These are phyloP conservation scores for Candida vaughaniae DNA, from an alignment of 805 yeast species.

Conservation along the genomic window DNA sequence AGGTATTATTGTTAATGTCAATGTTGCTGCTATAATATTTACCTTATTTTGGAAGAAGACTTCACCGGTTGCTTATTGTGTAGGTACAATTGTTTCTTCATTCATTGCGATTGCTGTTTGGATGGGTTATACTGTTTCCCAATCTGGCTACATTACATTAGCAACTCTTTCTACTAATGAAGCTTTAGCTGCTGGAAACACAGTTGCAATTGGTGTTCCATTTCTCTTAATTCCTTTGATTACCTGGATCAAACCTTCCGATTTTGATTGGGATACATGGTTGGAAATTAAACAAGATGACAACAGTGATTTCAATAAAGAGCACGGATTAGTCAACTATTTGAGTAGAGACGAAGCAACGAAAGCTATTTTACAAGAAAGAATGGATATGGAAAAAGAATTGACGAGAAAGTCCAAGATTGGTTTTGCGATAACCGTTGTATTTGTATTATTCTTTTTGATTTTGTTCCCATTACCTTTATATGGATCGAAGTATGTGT, in stretches of 20 bases:
- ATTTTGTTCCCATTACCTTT: conserved; percentile 30
- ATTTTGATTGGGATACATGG: conserved; percentile 14
- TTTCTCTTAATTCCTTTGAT: conserved; percentile 13
- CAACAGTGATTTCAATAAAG: conserved; percentile 23
- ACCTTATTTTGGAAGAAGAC: conserved; percentile 28
- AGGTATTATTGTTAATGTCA: conserved; percentile 21
- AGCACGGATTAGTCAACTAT: conserved; percentile 25
- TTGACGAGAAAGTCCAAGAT: conserved; percentile 23
- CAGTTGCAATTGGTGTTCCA: conserved; percentile 14
- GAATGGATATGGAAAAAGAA: conserved; percentile 17
- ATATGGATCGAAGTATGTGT: conserved; percentile 66
- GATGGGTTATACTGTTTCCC: conserved; percentile 22
- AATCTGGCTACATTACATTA: conserved; percentile 12
- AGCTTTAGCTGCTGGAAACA: conserved; percentile 17
- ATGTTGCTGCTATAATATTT: conserved; percentile 24
- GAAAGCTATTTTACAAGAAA: conserved; percentile 20
- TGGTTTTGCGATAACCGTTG: conserved; percentile 20
- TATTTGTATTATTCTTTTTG: conserved; percentile 19
- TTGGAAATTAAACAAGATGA: conserved; percentile 15
- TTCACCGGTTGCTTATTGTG: conserved; percentile 35
- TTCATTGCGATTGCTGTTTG: conserved; percentile 35
- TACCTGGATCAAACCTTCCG: conserved; percentile 11
- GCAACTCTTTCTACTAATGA: conserved; percentile 15
- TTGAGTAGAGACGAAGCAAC: conserved; percentile 27
- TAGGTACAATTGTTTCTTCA: conserved; percentile 39